Conservation (phyloP, 495 filamentous ascomycete genomes). For the Talaromyces borbonicus region DNA sequence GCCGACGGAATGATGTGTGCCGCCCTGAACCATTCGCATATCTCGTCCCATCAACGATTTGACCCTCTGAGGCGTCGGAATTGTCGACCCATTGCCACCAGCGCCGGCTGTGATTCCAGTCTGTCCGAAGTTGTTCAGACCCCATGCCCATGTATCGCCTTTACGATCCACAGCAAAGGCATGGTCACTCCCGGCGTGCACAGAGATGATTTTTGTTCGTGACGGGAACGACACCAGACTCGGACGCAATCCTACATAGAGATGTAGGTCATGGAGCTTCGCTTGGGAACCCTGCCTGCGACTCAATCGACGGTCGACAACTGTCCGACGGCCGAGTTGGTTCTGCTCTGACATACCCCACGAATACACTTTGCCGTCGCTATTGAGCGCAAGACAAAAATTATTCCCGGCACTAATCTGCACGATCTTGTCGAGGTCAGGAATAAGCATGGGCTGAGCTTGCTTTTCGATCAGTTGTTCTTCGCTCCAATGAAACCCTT, state of each 20-base stretch:
- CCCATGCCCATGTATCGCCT: slow-evolving; percentile 72
- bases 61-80: slow-evolving; percentile 50
- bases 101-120: slow-evolving; percentile 61
- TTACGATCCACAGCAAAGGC: slow-evolving; percentile 64
- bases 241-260: no score
- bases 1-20: slow-evolving; percentile 37
- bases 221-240: slow-evolving; percentile 48
- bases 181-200: slow-evolving; percentile 48
- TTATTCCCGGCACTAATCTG: slow-evolving; percentile 48
- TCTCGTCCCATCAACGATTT: slow-evolving; percentile 40
- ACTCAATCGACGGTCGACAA: slow-evolving; percentile 39
- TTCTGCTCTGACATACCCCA: slow-evolving; percentile 58
- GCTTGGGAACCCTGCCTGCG: slow-evolving; percentile 16
- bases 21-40: slow-evolving; percentile 38
- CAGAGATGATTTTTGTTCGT: slow-evolving; percentile 40
- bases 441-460: slow-evolving; percentile 37
- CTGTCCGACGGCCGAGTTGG: slow-evolving; percentile 51
- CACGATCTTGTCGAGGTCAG: slow-evolving; percentile 46
- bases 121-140: slow-evolving; percentile 78
- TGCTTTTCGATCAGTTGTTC: slow-evolving; percentile 26
- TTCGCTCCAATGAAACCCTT: slow-evolving; percentile 40
- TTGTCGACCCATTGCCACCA: slow-evolving; percentile 52
- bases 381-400: slow-evolving; percentile 51
- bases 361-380: slow-evolving; percentile 44
- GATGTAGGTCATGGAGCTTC: not conserved